phyloP scores from a whole-genome alignment of 768 basidiomycete species.

The Cyclocybe cylindracea region DNA sequence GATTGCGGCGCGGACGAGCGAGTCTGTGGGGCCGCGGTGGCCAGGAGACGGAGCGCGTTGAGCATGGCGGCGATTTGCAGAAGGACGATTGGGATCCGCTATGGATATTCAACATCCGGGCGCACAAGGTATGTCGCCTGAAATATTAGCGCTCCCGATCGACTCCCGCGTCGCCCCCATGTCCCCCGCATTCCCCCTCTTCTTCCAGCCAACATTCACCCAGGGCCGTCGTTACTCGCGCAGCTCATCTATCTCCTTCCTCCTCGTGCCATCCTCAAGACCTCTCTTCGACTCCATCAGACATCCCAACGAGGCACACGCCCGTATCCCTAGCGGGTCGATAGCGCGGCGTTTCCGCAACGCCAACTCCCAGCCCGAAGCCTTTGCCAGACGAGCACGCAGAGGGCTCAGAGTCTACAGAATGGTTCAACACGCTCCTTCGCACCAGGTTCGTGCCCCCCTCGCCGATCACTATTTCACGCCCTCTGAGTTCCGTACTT shows the following conservation, averaged over 20 bases:
- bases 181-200: conserved; percentile 64
- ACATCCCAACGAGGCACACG: conserved; percentile 52
- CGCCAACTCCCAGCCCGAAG: conserved; percentile 30
- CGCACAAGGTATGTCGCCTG: background rate
- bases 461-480: too few relatives aligned
- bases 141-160: conserved; percentile 3
- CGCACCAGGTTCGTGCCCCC: too few relatives aligned
- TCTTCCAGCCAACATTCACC: conserved; percentile 87
- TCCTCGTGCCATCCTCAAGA: conserved; percentile 81
- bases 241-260: conserved; percentile 75
- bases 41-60: conserved; percentile 44
- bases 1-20: conserved; percentile 45
- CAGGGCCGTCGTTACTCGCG: too few relatives aligned
- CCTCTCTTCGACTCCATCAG: conserved; percentile 86
- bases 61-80: conserved; percentile 13
- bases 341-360: conserved; percentile 44
- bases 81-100: too few relatives aligned
- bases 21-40: conserved; percentile 45
- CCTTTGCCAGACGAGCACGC: conserved; percentile 24
- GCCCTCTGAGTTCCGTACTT: too few relatives aligned
- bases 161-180: conserved; percentile 27
- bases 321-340: conserved; percentile 62
- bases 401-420: conserved; percentile 64
- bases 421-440: conserved; percentile 90
- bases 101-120: background rate